Conservation (phyloP, 164 flowering plant genomes). For the Nymphaea colorata region DNA sequence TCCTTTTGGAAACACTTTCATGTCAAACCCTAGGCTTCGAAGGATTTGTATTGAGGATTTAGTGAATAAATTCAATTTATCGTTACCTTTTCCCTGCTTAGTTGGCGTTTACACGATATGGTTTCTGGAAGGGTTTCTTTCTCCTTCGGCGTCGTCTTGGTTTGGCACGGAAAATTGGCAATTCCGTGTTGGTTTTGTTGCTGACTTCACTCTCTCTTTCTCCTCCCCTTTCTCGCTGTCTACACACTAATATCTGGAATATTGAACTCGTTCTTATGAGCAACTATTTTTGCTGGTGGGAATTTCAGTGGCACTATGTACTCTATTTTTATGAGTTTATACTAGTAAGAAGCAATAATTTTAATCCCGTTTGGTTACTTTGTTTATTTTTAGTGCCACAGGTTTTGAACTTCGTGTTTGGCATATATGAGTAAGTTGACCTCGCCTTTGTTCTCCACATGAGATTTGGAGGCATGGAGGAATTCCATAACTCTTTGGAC, state of each 20-base stretch:
- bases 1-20: background rate
- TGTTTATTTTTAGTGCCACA: background rate
- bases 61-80: background rate
- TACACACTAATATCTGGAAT: background rate
- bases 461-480: constrained; percentile 7
- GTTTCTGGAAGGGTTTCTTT: background rate
- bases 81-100: background rate
- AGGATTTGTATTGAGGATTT: background rate
- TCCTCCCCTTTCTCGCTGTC: background rate
- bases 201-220: background rate
- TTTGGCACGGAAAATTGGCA: too few relatives aligned
- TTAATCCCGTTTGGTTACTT: too few relatives aligned
- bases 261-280: background rate
- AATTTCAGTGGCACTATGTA: too few relatives aligned
- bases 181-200: too few relatives aligned
- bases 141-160: background rate
- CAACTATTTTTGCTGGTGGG: background rate
- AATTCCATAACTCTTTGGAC: background rate
- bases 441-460: background rate
- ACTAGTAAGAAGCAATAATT: background rate
- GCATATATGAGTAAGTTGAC: background rate
- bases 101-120: background rate
- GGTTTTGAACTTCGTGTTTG: background rate
- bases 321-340: too few relatives aligned
- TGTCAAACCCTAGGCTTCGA: background rate